Percentiles rank a stretch among this genome's conserved stretches.
Evolutionary conservation across 129 eudicot species (phyloP).

Genomic region (Lactuca saligna): DNA sequence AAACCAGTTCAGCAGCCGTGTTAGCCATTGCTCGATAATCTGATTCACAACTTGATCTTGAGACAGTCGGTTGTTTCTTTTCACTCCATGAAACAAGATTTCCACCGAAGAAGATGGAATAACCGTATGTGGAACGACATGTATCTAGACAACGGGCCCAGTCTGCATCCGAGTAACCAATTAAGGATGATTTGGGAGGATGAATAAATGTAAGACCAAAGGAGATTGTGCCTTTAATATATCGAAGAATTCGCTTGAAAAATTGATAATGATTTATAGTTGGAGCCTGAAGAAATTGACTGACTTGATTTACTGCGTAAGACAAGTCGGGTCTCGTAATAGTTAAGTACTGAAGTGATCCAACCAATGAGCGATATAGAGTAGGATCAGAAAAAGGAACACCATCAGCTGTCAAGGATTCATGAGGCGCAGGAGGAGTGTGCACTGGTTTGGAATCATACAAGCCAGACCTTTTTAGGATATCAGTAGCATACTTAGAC

Average conservation of each 20-base stretch:
- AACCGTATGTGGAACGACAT: too few species aligned
- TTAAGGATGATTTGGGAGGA: not conserved
- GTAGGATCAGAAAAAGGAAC: not conserved
- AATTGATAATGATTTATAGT: not conserved
- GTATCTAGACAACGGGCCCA: too few species aligned
- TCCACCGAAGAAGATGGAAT: not conserved
- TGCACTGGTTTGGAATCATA: not conserved
- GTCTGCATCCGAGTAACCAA: too few species aligned
- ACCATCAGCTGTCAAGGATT: not conserved
- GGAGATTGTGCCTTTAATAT: not conserved
- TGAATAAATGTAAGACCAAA: not conserved
- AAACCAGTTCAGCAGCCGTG: not conserved
- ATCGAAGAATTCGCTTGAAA: not conserved
- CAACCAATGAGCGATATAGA: not conserved
- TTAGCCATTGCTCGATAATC: not conserved
- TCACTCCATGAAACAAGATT: not conserved
- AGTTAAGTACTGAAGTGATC: not conserved
- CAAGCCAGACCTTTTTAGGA: not conserved
- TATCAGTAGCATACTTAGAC: not conserved
- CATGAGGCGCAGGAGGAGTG: not conserved
- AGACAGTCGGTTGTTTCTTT: constrained; percentile 2
- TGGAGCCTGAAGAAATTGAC: constrained; percentile 1
- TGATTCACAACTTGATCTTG: not conserved
- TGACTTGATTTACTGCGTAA: not conserved
- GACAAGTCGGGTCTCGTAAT: not conserved